A percentile compares a stretch with the other conserved stretches of the same genome.
Evolutionary conservation across 2,329 filamentous ascomycete species (phyloP).

Genomic region (Gliomastix tumulicola): DNA sequence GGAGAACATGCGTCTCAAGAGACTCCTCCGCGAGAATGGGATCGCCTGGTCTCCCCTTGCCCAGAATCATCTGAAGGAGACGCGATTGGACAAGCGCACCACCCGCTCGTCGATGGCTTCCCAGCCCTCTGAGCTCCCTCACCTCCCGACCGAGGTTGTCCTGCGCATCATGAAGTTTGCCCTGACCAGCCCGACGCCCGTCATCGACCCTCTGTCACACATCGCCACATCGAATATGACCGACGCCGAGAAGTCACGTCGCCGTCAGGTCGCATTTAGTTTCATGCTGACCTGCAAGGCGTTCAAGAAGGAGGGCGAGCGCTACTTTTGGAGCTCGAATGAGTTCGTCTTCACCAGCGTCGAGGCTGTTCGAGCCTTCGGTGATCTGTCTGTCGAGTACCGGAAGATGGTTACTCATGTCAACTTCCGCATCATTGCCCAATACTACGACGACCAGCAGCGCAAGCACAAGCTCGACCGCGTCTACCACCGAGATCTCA

Average conservation of each 20-base stretch:
- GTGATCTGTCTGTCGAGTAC: slow-evolving; percentile 31
- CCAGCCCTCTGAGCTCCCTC: slow-evolving; percentile 24
- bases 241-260: slow-evolving; percentile 30
- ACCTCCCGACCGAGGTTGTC: slow-evolving; percentile 45
- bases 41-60: slow-evolving; percentile 40
- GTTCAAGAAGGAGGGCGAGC: slow-evolving; percentile 40
- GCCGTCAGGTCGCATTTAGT: slow-evolving; percentile 43
- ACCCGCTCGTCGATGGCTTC: slow-evolving; percentile 19
- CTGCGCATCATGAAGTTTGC: slow-evolving; percentile 44
- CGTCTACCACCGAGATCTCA: slow-evolving; percentile 34
- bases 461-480: slow-evolving; percentile 32
- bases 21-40: slow-evolving; percentile 42
- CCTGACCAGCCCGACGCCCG: slow-evolving; percentile 38
- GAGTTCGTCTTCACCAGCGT: slow-evolving; percentile 48
- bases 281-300: slow-evolving; percentile 44
- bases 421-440: slow-evolving; percentile 46
- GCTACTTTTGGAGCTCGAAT: slow-evolving; percentile 44
- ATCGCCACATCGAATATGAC: slow-evolving; percentile 34
- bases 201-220: slow-evolving; percentile 46
- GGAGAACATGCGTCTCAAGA: slow-evolving; percentile 43
- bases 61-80: slow-evolving; percentile 19
- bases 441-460: slow-evolving; percentile 46
- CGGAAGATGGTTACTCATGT: slow-evolving; percentile 36
- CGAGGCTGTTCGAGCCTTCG: slow-evolving; percentile 39
- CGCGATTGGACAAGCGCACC: slow-evolving; percentile 22